Conservation (phyloP, 768 basidiomycete genomes). For the Mycena albidolilacea region DNA sequence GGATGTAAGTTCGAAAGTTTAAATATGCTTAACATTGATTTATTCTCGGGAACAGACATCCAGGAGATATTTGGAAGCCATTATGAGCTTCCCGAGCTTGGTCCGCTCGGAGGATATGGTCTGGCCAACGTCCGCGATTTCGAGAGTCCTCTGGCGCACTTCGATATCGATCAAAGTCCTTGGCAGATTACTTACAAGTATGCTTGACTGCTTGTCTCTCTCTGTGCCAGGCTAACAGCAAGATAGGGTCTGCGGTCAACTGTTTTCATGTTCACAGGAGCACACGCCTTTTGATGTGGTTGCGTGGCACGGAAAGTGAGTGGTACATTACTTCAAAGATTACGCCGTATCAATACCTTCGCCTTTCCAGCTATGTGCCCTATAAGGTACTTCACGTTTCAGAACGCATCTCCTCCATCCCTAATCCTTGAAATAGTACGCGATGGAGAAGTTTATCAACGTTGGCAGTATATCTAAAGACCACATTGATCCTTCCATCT, state of each 20-base stretch:
- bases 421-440: slow-evolving; percentile 57
- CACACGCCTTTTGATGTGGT: slow-evolving; percentile 83
- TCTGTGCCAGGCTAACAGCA: background rate
- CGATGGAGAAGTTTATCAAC: slow-evolving; percentile 72
- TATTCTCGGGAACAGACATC: slow-evolving; percentile 57
- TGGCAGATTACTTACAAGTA: slow-evolving; percentile 73
- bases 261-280: slow-evolving; percentile 68
- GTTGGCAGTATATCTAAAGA: slow-evolving; percentile 78
- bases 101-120: slow-evolving; percentile 76
- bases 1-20: slow-evolving; percentile 61
- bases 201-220: slow-evolving; percentile 12
- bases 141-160: slow-evolving; percentile 73
- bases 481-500: slow-evolving; percentile 79
- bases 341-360: background rate
- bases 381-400: slow-evolving; percentile 27
- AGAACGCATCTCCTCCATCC: background rate
- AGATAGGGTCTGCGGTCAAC: slow-evolving; percentile 66
- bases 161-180: slow-evolving; percentile 73
- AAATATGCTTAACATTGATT: background rate
- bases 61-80: slow-evolving; percentile 77
- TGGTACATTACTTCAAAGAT: slow-evolving; percentile 10
- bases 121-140: slow-evolving; percentile 79
- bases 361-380: slow-evolving; percentile 28
- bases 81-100: slow-evolving; percentile 75
- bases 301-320: slow-evolving; percentile 79